Base-by-base conservation (phyloP, 1,284 basidiomycete genomes). In the Cryptococcus sp. region DNA sequence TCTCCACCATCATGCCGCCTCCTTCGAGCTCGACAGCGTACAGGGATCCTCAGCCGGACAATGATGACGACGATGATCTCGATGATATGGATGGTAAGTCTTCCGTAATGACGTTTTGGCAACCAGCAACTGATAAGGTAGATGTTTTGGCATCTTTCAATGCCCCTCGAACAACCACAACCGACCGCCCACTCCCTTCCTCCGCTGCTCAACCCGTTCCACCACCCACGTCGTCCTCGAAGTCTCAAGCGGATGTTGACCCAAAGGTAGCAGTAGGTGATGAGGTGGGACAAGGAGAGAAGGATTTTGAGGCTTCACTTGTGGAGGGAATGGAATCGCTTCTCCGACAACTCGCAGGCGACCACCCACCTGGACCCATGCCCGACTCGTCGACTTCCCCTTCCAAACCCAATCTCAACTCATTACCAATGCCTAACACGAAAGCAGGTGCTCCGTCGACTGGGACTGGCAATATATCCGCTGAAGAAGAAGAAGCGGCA, bases 311-410 rank as follows among this genome's bases (percentile, higher is more conserved):
- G 36, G 77, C 79, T 35, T 83, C 87, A 63, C 77, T 95, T 38
- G 82, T 84, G 5, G 77, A 80, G 63, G 85, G 82, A 26, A 94
- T 97, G 90, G 87, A 90, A 66, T 76, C 76, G n/a, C 77, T 95
- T 39, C 82, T 95, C 77, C 78, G 78, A 19, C 84, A 83, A 62
- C 76, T 94, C 9, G 74, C 63, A 16, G 74, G 71, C 11, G 71
- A 69, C 5, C 74, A 72, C 26, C 67, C 72, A 18, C 61, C 61
- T n/a, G 65, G 60, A 24, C 61, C 62, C 6, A 68, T 68, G 64
- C 50, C 58, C 1, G 65, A 54, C 42, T 14, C 39, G 19, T 24
- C 18, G 14, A 35, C 10, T 7, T n/a, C 11, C n/a, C n/a, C n/a
- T n/a, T n/a, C n/a, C n/a, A n/a, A n/a, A n/a, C n/a, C n/a, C n/a